Evolutionary conservation across 306 rosid species (phyloP).

Genomic region (apple (Malus domestica)): ASM211411v1 NC_041805.1:34057501-34058000

Average conservation of each 20-base stretch:
- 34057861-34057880: neutral
- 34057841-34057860: neutral
- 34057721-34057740: neutral
- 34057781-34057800: neutral
- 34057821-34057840: neutral
- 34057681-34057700: neutral
- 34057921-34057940: neutral
- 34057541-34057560: neutral
- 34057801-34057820: neutral
- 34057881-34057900: slow-evolving; percentile 1
- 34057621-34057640: slow-evolving; percentile 23
- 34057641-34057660: no score
- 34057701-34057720: neutral
- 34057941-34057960: neutral
- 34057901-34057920: neutral
- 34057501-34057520: neutral
- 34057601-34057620: slow-evolving; percentile 16
- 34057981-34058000: neutral
- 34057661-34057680: slow-evolving; percentile 7
- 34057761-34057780: neutral
- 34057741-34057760: neutral
- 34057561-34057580: neutral
- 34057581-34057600: neutral
- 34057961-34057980: neutral
- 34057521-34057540: neutral